Evolutionary conservation across 2,329 filamentous ascomycete species (phyloP), one percentile per base, ranked within the genome.

Genomic region (Talaromyces sp.): DNA sequence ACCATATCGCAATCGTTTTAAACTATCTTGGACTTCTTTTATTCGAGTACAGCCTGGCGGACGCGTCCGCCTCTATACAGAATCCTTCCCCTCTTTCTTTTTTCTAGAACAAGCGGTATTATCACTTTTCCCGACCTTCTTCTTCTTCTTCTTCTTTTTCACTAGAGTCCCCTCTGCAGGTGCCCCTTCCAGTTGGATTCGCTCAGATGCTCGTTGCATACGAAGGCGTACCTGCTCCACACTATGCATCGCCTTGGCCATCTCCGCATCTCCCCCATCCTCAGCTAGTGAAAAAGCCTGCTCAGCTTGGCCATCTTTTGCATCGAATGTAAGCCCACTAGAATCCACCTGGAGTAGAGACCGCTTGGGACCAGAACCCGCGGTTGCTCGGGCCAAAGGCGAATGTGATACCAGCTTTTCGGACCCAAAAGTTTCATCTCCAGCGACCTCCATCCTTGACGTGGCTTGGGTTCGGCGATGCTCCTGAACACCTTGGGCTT

Each of bases 231-330:
- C 76, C 47, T 86, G 81, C 76, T 97, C 93, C 3, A 99, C 89
- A 70, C 97, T 90, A 70, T 87, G 87, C 79, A 97, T 86, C 8
- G 93, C 94, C 65, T 85, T 86, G 40, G 85, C 86, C 90, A 97
- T 96, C 73, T 97, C 92, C 1, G 84, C 86, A 55, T 97, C 91
- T 66, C 96, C 91, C 14, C 83, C 84, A 67, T 87, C 83, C 58
- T 87, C 36, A 4, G 41, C 24, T 11, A 48, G 27, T 2, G 36
- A n/a, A n/a, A 52, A 46, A 39, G 46, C 45, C 17, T 51, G 40
- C 9, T 67, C 67, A 40, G 46, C 44, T 19, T 51, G 40, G 10
- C 67, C 67, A 14, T 64, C 60, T 44, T 73, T 77, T 29, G 80
- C 84, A 44, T 87, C 84, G 1, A 97, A 81, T 40, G 83, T 88